Evolutionary conservation across 495 filamentous ascomycete species (phyloP).

Genomic region (Neurospora tetraspora): DNA sequence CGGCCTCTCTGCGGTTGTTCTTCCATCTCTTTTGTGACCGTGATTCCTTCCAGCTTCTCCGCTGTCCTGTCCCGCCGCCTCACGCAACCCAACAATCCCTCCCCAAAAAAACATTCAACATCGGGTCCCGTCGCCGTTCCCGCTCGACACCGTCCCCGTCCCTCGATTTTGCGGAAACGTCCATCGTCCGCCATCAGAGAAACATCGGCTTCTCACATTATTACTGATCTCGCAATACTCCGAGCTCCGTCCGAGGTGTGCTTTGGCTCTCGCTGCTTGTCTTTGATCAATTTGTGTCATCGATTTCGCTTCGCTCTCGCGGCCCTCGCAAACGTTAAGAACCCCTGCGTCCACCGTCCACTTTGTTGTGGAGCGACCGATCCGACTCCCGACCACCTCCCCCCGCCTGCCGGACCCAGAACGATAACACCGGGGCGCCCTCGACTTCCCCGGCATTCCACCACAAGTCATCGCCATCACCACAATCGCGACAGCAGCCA

Average conservation of each 20-base stretch:
- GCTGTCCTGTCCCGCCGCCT: background rate
- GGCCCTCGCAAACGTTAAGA: background rate
- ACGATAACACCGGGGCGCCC: background rate
- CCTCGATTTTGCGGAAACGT: background rate
- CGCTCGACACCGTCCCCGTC: background rate
- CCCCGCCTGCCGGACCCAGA: background rate
- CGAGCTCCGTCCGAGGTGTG: background rate
- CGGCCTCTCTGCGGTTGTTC: background rate
- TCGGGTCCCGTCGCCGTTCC: background rate
- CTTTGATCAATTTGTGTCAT: background rate
- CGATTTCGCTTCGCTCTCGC: background rate
- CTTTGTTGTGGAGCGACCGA: background rate
- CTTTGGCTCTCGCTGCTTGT: background rate
- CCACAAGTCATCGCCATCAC: slow-evolving; percentile 14
- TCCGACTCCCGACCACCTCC: background rate
- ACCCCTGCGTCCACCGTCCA: background rate
- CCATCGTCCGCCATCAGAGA: background rate
- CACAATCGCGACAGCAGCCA: slow-evolving; percentile 2
- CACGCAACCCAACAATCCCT: background rate
- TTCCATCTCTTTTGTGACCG: background rate
- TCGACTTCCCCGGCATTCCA: slow-evolving; percentile 2
- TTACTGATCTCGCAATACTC: background rate
- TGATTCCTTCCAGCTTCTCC: background rate
- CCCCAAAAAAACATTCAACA: background rate
- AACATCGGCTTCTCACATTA: background rate